Percentiles rank a stretch among this genome's conserved stretches.
phyloP scores from a whole-genome alignment of 164 flowering plant species.

The Nymphaea thermarum region DNA sequence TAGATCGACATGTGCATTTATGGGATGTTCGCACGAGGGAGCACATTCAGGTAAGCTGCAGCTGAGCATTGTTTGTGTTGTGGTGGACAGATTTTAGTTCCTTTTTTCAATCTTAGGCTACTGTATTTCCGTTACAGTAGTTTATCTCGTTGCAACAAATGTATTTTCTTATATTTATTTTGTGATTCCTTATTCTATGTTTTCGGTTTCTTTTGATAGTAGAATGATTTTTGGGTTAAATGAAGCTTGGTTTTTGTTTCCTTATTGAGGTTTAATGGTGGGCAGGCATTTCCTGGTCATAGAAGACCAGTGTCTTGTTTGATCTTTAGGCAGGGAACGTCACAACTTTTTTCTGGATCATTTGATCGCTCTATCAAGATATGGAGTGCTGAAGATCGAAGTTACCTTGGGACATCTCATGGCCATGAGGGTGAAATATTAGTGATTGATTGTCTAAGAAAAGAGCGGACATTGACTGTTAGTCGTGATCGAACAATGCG shows the following conservation, averaged over 20 bases:
- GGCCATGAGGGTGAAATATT: constrained; percentile 89
- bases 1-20: constrained; percentile 89
- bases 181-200: not conserved
- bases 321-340: constrained; percentile 72
- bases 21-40: constrained; percentile 85
- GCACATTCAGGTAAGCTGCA: constrained; percentile 59
- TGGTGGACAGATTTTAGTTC: not conserved
- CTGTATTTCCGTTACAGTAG: no score
- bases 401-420: constrained; percentile 64
- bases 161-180: no score
- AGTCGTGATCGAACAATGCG: constrained; percentile 93
- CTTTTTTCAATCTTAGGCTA: not conserved
- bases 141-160: not conserved
- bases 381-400: constrained; percentile 89
- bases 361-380: constrained; percentile 77
- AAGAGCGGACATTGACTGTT: constrained; percentile 70
- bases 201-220: not conserved
- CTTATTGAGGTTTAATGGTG: not conserved
- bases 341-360: constrained; percentile 84
- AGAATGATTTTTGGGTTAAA: no score
- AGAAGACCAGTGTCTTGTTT: constrained; percentile 81
- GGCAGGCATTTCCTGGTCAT: constrained; percentile 96
- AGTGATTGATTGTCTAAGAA: constrained; percentile 68
- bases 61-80: not conserved
- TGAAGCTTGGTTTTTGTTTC: no score